Conservation (phyloP, 495 filamentous ascomycete genomes). For the Jackrogersella minutella region DNA sequence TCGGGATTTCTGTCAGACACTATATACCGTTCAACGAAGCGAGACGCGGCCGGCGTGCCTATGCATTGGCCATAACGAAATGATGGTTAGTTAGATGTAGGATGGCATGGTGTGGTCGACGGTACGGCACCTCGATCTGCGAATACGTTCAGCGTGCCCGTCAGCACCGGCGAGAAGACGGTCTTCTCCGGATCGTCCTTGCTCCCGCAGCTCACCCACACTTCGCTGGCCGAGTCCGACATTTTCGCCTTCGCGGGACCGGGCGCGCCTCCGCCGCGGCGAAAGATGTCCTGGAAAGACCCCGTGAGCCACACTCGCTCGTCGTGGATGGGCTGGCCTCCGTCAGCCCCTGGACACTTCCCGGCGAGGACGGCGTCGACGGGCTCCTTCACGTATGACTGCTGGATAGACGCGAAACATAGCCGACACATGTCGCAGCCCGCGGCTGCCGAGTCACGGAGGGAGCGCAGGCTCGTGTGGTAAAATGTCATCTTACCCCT, state of each 20-base stretch:
- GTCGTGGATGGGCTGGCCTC: constrained; percentile 6
- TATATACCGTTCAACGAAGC: constrained; percentile 15
- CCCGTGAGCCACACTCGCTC: constrained; percentile 26
- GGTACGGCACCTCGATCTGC: constrained; percentile 31
- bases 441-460: constrained; percentile 22
- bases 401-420: constrained; percentile 18
- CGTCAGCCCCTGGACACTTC: neutral
- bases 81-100: neutral
- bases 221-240: neutral
- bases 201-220: constrained; percentile 20
- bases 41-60: constrained; percentile 24
- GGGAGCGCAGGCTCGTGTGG: constrained; percentile 26
- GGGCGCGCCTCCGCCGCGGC: neutral
- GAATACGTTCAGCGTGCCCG: constrained; percentile 2
- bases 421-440: constrained; percentile 28
- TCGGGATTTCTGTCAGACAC: constrained; percentile 7
- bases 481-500: neutral
- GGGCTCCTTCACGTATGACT: neutral
- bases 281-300: neutral
- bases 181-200: constrained; percentile 10
- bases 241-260: neutral
- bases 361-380: constrained; percentile 28
- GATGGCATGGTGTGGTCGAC: neutral
- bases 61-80: neutral
- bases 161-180: neutral